Evolutionary conservation across 2,329 filamentous ascomycete species (phyloP), one percentile per base, ranked within the genome.

Genomic region (Graphilbum sp.): DNA sequence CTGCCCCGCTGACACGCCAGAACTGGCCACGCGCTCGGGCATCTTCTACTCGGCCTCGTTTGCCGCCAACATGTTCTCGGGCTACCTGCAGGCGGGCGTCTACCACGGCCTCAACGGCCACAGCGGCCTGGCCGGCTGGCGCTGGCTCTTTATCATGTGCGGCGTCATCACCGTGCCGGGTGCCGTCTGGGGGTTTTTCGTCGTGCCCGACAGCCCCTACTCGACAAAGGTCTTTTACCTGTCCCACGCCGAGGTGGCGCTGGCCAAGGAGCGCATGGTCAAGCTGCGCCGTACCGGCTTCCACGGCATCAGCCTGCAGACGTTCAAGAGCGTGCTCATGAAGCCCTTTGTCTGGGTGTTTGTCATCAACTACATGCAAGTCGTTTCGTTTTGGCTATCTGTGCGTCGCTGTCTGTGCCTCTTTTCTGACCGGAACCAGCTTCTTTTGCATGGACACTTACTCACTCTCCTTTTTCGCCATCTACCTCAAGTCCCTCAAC

Each of bases 201-300:
- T n/a, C 11, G 19, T 34, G 18, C 59, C 58, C 0, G 58, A 54
- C 2, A 50, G 58, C 5, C 56, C 58, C 12, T 35, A 37, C 29
- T 19, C 17, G 9, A 36, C 35, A 19, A 36, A 36, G 18, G 35
- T 31, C 5, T 36, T 36, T 13, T 36, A 36, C 25, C 34, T 34
- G 18, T 19, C 27, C 23, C 17, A 35, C 4, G 15, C 29, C 10
- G 9, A 33, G 19, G 30, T 10, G 15, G 21, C 20, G 21, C 13
- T 38, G 31, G 36, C 31, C 13, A 27, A 33, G 12, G 31, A 18
- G 12, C 36, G 36, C 13, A 33, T 38, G 23, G 31, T 32, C 18
- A 21, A 23, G 13, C 25, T 34, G 17, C 25, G 45, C 25, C 35
- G 35, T 19, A 41, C 41, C 12, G 30, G 41, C 17, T 46, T 46